These are phyloP conservation scores for Colletotrichum costaricense DNA, from an alignment of 2,329 filamentous ascomycete species.

Conservation along the genomic window DNA sequence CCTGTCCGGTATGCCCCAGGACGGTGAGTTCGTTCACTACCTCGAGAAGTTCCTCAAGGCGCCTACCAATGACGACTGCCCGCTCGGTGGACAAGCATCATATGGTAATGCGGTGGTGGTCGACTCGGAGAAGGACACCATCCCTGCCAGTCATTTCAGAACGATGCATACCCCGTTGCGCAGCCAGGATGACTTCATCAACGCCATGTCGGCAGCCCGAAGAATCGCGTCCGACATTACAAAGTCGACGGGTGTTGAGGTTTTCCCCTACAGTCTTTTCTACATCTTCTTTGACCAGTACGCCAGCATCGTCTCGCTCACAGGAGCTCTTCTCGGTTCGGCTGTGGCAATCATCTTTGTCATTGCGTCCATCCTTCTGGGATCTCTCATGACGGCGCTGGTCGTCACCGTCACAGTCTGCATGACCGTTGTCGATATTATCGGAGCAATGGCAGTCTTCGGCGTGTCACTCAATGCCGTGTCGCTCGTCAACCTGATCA, in stretches of 20 bases:
- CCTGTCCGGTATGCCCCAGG: slow-evolving; percentile 90
- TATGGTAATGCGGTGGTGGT: slow-evolving; percentile 89
- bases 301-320: slow-evolving; percentile 82
- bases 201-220: slow-evolving; percentile 87
- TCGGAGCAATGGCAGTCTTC: slow-evolving; percentile 92
- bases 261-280: slow-evolving; percentile 97
- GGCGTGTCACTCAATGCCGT: slow-evolving; percentile 94
- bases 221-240: slow-evolving; percentile 85
- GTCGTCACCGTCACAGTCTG: slow-evolving; percentile 88
- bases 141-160: slow-evolving; percentile 90
- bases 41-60: slow-evolving; percentile 84
- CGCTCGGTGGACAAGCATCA: slow-evolving; percentile 87
- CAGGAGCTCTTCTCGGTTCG: slow-evolving; percentile 81
- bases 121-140: slow-evolving; percentile 72
- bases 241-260: slow-evolving; percentile 76
- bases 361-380: slow-evolving; percentile 83
- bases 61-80: slow-evolving; percentile 85
- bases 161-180: slow-evolving; percentile 88
- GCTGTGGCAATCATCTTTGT: slow-evolving; percentile 88
- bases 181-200: slow-evolving; percentile 92
- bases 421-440: slow-evolving; percentile 95
- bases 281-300: slow-evolving; percentile 99
- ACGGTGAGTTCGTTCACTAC: slow-evolving; percentile 90
- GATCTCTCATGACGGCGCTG: slow-evolving; percentile 82
- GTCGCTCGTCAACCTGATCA: slow-evolving; percentile 94